These are phyloP conservation scores for Pichia nakasei DNA, from an alignment of 805 yeast species.

Conservation along the genomic window DNA sequence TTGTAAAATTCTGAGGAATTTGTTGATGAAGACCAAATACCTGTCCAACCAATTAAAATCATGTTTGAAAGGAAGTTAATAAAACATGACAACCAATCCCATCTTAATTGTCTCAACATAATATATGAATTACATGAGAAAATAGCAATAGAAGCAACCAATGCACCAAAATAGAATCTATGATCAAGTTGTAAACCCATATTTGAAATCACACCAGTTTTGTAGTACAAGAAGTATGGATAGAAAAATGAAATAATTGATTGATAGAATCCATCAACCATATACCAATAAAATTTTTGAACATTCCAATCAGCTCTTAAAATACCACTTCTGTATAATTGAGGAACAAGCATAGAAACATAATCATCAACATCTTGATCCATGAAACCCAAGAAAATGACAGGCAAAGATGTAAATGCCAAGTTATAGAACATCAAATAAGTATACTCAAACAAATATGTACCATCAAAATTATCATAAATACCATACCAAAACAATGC, in stretches of 20 bases:
- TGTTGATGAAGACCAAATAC: conserved; percentile 57
- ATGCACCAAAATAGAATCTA: conserved; percentile 62
- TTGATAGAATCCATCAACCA: conserved; percentile 72
- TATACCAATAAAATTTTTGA: conserved; percentile 60
- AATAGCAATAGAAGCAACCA: conserved; percentile 59
- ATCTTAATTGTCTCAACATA: conserved; percentile 58
- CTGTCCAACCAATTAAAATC: conserved; percentile 67
- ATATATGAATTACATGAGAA: conserved; percentile 60
- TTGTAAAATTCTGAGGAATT: conserved; percentile 55
- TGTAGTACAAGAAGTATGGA: conserved; percentile 50
- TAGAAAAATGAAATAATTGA: conserved; percentile 64
- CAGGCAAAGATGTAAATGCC: conserved; percentile 77
- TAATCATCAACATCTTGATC: conserved; percentile 74
- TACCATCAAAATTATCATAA: conserved; percentile 66
- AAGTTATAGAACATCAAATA: conserved; percentile 72
- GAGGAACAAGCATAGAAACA: conserved; percentile 65
- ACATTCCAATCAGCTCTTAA: conserved; percentile 63
- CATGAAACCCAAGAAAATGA: conserved; percentile 66
- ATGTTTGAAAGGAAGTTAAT: conserved; percentile 51
- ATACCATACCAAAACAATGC: conserved; percentile 78
- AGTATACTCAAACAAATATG: conserved; percentile 71
- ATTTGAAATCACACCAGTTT: conserved; percentile 34
- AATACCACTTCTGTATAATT: conserved; percentile 66
- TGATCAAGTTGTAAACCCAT: conserved; percentile 51
- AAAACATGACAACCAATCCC: conserved; percentile 69